Evolutionary conservation across 352 stramenopile genomes (phyloP), one percentile per base, ranked within the genome.

Genomic region (Globisporangium canariense): DNA sequence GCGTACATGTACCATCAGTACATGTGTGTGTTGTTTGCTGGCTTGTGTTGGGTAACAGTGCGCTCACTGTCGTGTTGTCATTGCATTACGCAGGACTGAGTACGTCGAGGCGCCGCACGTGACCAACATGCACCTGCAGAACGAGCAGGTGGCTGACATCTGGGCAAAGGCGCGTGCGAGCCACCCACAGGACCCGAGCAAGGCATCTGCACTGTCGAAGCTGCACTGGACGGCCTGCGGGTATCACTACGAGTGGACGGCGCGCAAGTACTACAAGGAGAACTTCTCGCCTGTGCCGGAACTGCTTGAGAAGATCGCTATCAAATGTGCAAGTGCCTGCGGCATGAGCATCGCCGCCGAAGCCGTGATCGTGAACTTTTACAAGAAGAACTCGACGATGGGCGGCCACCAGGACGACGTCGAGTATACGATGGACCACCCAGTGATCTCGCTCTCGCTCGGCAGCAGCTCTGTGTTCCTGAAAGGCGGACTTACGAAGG

Each of bases 171-270:
- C 83, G 30, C 63, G 73, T 8, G 43, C 63, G 18, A 75, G 67
- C n/a, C 59, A 79, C 36, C 65, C 77, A 7, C 18, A 61, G 0
- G 62, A 93, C 41, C 75, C 83, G 13, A 51, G 76, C 51, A 69
- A 73, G 45, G 75, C 65, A 22, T 68, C 73, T 11, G 61, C 68
- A 47, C 74, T 94, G n/a, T 65, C 68, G 11, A 92, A 89, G 58
- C 73, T 94, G 43, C 81, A 86, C 45, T 94, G 86, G 86, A 77
- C 77, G 11, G 81, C 83, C 5, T 77, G 73, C 2, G 86, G 86
- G 34, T 92, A 83, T 54, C 86, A 94, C 67, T 94, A 94, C 74
- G 78, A 94, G 66, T 94, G 86, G 86, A 93, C 81, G 2, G 74
- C 74, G 30, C 73, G 86, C 51, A 83, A 85, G 65, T 94, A 94